phyloP scores from a whole-genome alignment of 495 filamentous ascomycete genomes.

The Talaromyces proteolyticus region DNA sequence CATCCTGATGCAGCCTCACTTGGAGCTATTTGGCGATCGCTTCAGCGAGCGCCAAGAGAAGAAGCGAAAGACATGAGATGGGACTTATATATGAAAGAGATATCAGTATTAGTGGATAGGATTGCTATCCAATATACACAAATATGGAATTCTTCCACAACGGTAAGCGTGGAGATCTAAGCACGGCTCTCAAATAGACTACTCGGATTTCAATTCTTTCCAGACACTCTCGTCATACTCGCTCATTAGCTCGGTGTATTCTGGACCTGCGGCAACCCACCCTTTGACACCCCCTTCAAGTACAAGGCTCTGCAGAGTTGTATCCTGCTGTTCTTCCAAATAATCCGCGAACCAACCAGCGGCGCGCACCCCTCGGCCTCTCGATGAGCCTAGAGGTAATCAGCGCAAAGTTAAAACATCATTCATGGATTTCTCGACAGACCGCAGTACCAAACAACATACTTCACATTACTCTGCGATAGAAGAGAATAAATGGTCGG shows the following conservation, averaged over 20 bases:
- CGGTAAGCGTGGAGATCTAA: too few relatives aligned
- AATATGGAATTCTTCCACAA: too few relatives aligned
- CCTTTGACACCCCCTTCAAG: conserved; percentile 58
- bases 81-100: too few relatives aligned
- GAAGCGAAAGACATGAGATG: conserved; percentile 3
- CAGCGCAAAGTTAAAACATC: background rate
- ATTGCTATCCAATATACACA: too few relatives aligned
- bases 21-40: conserved; percentile 59
- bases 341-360: conserved; percentile 64
- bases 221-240: conserved; percentile 51
- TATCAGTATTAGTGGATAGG: too few relatives aligned
- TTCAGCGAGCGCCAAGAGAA: conserved; percentile 50
- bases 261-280: conserved; percentile 52
- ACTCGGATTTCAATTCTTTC: too few relatives aligned
- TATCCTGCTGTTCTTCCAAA: conserved; percentile 38
- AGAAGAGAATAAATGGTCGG: conserved; percentile 52
- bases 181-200: too few relatives aligned
- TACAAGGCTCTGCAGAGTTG: conserved; percentile 45
- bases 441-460: conserved; percentile 68
- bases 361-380: conserved; percentile 54
- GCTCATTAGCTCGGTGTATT: conserved; percentile 51
- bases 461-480: conserved; percentile 36
- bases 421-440: conserved; percentile 10
- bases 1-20: conserved; percentile 56
- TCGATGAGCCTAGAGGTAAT: conserved; percentile 50